Percentiles rank a stretch among this genome's conserved stretches.
Evolutionary conservation across 257 asterid genomes (phyloP).

Genomic region (Solanum tarijense): DNA sequence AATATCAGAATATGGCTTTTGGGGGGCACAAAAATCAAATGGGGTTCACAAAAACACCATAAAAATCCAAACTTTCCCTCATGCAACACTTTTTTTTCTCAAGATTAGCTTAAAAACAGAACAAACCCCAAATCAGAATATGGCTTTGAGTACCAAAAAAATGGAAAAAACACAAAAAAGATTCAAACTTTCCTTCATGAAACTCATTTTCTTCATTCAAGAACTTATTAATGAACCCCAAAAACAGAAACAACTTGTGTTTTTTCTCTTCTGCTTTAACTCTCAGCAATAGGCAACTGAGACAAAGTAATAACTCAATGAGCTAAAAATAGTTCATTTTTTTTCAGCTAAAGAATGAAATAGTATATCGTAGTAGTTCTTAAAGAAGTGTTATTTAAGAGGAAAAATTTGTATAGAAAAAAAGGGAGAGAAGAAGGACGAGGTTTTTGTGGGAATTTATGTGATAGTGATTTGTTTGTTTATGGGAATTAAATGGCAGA

Average conservation of each 20-base stretch:
- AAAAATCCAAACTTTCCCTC: background rate
- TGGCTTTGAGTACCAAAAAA: background rate
- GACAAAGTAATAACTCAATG: background rate
- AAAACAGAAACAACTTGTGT: background rate
- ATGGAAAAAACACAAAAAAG: background rate
- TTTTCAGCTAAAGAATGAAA: background rate
- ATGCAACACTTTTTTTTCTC: background rate
- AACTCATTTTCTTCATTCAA: background rate
- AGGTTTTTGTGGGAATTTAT: conserved; percentile 12
- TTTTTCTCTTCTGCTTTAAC: background rate
- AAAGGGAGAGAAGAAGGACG: conserved; percentile 12
- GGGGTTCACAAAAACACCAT: background rate
- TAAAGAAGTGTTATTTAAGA: background rate
- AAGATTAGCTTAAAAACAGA: background rate
- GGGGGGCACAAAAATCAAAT: background rate
- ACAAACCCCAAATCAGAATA: background rate
- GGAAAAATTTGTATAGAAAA: background rate
- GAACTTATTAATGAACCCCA: background rate
- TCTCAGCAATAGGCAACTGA: background rate
- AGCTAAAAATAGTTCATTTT: background rate
- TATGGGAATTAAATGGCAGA: conserved; percentile 61
- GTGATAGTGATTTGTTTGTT: conserved; percentile 22
- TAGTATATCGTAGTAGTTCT: background rate
- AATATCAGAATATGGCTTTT: background rate
- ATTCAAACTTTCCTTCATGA: background rate